A percentile compares a stretch with the other conserved stretches of the same genome.
Evolutionary conservation across 768 basidiomycete genomes (phyloP).

Genomic region (Fibroporia radiculosa): DNA sequence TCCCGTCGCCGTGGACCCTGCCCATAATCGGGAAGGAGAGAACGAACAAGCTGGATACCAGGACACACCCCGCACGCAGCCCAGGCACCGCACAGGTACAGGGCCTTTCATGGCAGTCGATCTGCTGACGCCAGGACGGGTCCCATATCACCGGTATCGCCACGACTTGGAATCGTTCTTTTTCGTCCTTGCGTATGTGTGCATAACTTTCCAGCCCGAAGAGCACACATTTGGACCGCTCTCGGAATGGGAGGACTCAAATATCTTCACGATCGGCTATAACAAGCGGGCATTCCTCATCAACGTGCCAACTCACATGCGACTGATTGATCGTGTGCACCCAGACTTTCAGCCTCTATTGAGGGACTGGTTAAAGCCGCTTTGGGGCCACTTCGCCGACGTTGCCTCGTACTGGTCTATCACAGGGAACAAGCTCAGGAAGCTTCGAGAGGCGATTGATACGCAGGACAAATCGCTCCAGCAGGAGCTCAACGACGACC

Average conservation of each 20-base stretch:
- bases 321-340: not conserved
- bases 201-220: not conserved
- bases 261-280: not conserved
- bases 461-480: too few species aligned
- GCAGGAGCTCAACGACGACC: not conserved
- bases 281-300: not conserved
- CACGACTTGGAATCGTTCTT: conserved; percentile 6
- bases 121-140: not conserved
- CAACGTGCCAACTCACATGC: not conserved
- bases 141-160: conserved; percentile 3
- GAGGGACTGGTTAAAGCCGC: not conserved
- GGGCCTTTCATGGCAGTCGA: conserved; percentile 9
- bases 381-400: not conserved
- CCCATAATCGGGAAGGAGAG: not conserved
- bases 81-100: conserved; percentile 5
- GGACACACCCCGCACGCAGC: not conserved
- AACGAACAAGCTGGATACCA: not conserved
- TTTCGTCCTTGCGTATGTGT: not conserved
- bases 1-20: not conserved
- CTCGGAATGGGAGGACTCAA: not conserved
- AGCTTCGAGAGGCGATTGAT: not conserved
- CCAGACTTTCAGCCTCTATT: not conserved
- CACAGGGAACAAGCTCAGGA: not conserved
- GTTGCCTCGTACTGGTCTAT: not conserved
- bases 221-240: conserved; percentile 1